Base-by-base conservation (phyloP, 352 stramenopile genomes). In the Globisporangium uncinulatum region DNA sequence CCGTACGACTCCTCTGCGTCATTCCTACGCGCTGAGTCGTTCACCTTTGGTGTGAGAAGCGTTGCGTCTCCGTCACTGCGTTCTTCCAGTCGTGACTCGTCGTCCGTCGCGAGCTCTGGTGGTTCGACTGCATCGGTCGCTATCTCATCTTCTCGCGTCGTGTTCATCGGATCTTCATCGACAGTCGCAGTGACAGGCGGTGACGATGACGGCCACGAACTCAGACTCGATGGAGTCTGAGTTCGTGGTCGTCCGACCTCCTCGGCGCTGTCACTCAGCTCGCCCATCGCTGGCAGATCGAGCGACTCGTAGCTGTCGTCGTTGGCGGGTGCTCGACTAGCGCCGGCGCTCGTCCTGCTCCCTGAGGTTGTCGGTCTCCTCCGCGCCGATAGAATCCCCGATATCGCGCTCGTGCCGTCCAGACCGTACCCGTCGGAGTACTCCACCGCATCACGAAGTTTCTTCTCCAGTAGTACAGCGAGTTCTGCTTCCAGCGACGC, bases 271-370 rank as follows among this genome's bases (percentile, higher is more conserved):
- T 66, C 50, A 15, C 46, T 57, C 50, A 70, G 65, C 7, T 54
- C 54, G 6, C 49, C 63, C 13, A 87, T 61, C 7, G 58, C 73
- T 32, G 79, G 76, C 5, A 87, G 60, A 24, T 79, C 73, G 43
- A 89, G 60, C 20, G 79, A 89, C 14, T 89, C 74, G 60, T 83
- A 89, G 56, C 79, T 89, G 39, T 86, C 74, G 19, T 78, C 71
- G 13, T 69, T 69, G 37, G 56, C 54, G 29, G 67, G 19, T 19
- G 56, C 32, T 46, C 41, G 41, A n/a, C 41, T 46, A n/a, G 15
- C 20, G 41, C 41, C 49, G 32, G 3, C n/a, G 19, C 52, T 31
- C 11, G 24, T 29, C 24, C 52, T 34, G n/a, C 37, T 53, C 21
- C 50, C 20, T 53, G 53, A 24, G 48, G 51, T 52, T 47, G 44